Conservation (phyloP, 2,329 filamentous ascomycete species). For the Aspergillus sp. region DNA sequence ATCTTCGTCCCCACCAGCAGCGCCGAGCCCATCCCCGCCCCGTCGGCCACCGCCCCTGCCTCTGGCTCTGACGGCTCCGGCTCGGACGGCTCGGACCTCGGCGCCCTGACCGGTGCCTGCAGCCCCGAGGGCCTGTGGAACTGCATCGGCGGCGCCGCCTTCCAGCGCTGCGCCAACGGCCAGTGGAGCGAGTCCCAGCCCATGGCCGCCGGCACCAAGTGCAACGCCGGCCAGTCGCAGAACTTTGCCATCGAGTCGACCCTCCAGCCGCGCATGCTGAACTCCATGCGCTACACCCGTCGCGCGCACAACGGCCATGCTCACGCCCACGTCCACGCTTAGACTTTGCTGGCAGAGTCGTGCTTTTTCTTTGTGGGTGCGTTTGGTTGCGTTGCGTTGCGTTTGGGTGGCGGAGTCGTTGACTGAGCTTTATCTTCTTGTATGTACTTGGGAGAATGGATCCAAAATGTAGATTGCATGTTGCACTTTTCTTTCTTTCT, state of each 20-base stretch:
- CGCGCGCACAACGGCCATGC: conserved; percentile 16
- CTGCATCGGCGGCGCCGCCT: conserved; percentile 55
- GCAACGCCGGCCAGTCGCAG: conserved; percentile 38
- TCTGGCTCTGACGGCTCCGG: conserved; percentile 14
- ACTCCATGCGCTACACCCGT: conserved; percentile 28
- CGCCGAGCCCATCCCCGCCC: not conserved
- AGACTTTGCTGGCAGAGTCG: conserved; percentile 3
- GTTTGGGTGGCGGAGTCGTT: not conserved
- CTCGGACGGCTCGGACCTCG: conserved; percentile 17
- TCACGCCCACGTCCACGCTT: conserved; percentile 18
- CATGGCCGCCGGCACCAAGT: conserved; percentile 56
- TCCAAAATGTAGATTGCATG: not conserved
- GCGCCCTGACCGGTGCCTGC: conserved; percentile 46
- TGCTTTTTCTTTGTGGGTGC: no score
- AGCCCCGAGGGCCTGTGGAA: conserved; percentile 56
- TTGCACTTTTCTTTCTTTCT: no score
- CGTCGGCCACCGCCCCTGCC: not conserved
- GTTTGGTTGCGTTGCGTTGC: not conserved
- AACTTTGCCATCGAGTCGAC: conserved; percentile 23
- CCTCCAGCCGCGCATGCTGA: conserved; percentile 24
- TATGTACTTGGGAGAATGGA: conserved; percentile 10
- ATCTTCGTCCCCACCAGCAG: conserved; percentile 15
- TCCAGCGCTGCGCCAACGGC: conserved; percentile 63
- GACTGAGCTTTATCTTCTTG: conserved; percentile 8
- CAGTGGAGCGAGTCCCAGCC: conserved; percentile 50